Evolutionary conservation across 805 yeast species (phyloP), one percentile per base, ranked within the genome.

Genomic region (Metschnikowia noctiluminum): DNA sequence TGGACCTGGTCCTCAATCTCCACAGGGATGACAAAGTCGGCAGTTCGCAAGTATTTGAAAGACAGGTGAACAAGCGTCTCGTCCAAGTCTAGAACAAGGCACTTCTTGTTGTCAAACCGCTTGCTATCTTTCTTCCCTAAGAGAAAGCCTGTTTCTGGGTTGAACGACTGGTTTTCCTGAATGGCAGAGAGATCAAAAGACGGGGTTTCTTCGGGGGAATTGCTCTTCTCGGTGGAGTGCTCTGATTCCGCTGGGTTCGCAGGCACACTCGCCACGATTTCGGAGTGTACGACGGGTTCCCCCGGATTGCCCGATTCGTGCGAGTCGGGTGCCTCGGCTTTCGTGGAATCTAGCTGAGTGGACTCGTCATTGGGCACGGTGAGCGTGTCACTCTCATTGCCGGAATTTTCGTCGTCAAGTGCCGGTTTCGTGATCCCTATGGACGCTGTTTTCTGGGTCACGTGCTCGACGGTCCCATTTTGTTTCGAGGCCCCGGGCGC

Each of bases 21-120:
- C 45, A 94, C 99, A 13, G 99, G 98, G 43, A 94, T 89, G 41
- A 95, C 95, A 69, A 94, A 94, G 69, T 94, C 99, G 1, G 97
- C 96, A 40, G 90, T 86, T 51, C 95, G 81, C 49, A 94, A 78
- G 65, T 85, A 89, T 66, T 92, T 91, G 75, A 94, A 94, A 7
- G 96, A 85, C 1, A 96, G 88, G 66, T 94, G 99, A 31, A 94
- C 99, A 50, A 94, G 78, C 2, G 99, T 94, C 68, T 94, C 99
- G 68, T 94, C 99, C 54, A 94, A 73, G 68, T 94, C 99, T 46
- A 94, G 75, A 12, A 94, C 87, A 32, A 94, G 77, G 66, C 97
- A 91, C 67, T 94, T 94, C 50, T 87, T 84, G 48, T 79, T 79
- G 43, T 76, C 70, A 48, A 86, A 76, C 42, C 69, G 64, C 8